Evolutionary conservation across 768 basidiomycete genomes (phyloP), one percentile per base, ranked within the genome.

Genomic region (Leucogyrophana mollusca): DNA sequence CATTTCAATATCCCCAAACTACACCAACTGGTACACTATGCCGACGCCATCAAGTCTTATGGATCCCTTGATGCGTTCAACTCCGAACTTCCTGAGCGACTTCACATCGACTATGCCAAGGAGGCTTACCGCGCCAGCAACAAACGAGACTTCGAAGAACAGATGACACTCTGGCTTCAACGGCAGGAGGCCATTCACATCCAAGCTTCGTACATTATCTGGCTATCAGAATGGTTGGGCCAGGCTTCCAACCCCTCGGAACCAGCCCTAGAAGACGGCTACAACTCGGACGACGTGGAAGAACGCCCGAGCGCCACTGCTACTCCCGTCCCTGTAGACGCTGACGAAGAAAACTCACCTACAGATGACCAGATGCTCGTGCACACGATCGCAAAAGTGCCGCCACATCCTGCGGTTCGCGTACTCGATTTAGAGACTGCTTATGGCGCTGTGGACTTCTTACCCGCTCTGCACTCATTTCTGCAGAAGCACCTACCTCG

Each of bases 91-190:
- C 49, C 65, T 0, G 71, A 75, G 52, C 62, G 64, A 0, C 59
- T 77, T 1, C 76, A 77, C 43, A 76, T 75, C 38, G 64, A 76
- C 52, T 65, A 59, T 35, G 68, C 71, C 2, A 77, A 77, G 49
- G 32, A 52, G 2, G 40, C 61, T 23, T 54, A 59, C 50, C 27
- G 54, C 46, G 49, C 58, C 25, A 58, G 49, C 32, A 59, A 67
- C 46, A 13, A 59, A 23, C 56, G 62, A 25, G 58, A 69, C 13
- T 58, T 66, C 38, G 55, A 36, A 4, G 36, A 56, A 11, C 74
- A 74, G 45, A 77, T 77, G 75, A 64, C 66, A 1, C 20, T 41
- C 0, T 73, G 68, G 68, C 57, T 77, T 0, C 38, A 46, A 2
- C 56, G 66, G 2, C 58, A 64, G 17, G 72, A 74, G 43, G 63